These are phyloP conservation scores for Plasmodium chabaudi DNA, from an alignment of 169 alveolate genomes.

Conservation along the genomic window DNA sequence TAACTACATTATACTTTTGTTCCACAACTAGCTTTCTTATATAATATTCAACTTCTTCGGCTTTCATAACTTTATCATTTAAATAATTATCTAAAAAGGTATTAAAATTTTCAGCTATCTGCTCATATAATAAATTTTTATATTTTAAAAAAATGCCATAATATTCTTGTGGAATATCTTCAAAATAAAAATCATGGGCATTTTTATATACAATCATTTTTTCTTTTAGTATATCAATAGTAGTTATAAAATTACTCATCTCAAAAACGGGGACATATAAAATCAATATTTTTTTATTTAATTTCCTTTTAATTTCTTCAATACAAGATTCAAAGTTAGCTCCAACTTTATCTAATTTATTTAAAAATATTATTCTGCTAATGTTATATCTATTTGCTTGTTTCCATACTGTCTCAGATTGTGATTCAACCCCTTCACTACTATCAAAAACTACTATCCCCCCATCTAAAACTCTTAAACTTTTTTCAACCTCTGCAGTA, in stretches of 20 bases:
- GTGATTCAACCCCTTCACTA: constrained; percentile 97
- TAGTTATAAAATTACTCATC: constrained; percentile 88
- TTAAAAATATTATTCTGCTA: constrained; percentile 93
- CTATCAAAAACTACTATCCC: constrained; percentile 97
- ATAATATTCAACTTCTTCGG: constrained; percentile 83
- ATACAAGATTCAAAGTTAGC: constrained; percentile 90
- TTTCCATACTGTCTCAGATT: constrained; percentile 95
- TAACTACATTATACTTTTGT: constrained; percentile 85
- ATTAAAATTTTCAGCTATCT: constrained; percentile 90
- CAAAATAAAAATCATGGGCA: constrained; percentile 72
- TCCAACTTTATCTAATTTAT: constrained; percentile 96
- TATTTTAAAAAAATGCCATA: constrained; percentile 78
- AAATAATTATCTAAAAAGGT: constrained; percentile 90
- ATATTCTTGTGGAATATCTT: constrained; percentile 21
- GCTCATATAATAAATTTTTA: constrained; percentile 84
- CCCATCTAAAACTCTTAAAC: constrained; percentile 96
- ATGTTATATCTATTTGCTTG: constrained; percentile 92
- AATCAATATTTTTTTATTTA: constrained; percentile 91
- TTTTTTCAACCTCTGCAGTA: constrained; percentile 95
- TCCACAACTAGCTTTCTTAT: constrained; percentile 86
- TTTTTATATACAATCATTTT: constrained; percentile 77
- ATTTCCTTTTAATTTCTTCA: constrained; percentile 87
- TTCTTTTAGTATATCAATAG: constrained; percentile 88
- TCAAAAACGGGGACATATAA: constrained; percentile 93
- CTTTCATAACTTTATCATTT: constrained; percentile 82